Evolutionary conservation across 2,329 filamentous ascomycete species (phyloP).

Genomic region (Fusarium domesticum): DNA sequence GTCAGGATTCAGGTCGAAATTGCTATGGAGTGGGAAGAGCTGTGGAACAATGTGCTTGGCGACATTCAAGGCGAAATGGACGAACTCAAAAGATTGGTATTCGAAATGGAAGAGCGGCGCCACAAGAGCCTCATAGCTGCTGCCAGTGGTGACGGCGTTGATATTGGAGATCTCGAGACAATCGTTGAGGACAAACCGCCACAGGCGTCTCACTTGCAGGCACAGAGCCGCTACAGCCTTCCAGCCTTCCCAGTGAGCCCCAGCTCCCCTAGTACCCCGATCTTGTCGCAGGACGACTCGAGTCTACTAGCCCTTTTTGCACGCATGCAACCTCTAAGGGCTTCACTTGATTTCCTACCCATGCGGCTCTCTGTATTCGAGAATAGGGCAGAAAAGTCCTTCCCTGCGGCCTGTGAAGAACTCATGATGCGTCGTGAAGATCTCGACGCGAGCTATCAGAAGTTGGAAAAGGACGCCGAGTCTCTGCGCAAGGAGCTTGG

Average conservation of each 20-base stretch:
- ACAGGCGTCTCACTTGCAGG: constrained; percentile 47
- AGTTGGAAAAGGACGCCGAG: constrained; percentile 86
- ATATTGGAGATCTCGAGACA: constrained; percentile 86
- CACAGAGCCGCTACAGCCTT: constrained; percentile 67
- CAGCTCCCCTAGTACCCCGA: constrained; percentile 53
- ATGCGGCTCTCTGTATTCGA: constrained; percentile 91
- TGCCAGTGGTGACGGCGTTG: constrained; percentile 60
- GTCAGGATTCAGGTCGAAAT: constrained; percentile 92
- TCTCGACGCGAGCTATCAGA: constrained; percentile 83
- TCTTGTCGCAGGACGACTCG: constrained; percentile 73
- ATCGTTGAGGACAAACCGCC: constrained; percentile 85
- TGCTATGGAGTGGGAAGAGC: constrained; percentile 98
- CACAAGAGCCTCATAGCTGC: constrained; percentile 72
- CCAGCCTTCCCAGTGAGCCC: constrained; percentile 62
- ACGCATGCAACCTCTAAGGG: constrained; percentile 88
- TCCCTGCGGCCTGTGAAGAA: constrained; percentile 89
- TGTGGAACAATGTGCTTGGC: constrained; percentile 90
- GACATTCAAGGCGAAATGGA: constrained; percentile 89
- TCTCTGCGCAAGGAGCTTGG: constrained; percentile 84
- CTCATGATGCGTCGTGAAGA: constrained; percentile 70
- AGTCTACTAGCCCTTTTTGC: constrained; percentile 88
- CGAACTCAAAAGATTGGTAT: constrained; percentile 74
- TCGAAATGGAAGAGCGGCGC: constrained; percentile 96
- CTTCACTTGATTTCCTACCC: constrained; percentile 90
- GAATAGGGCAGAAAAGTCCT: constrained; percentile 69